Base-by-base conservation (phyloP, 306 rosid species). In the Inga laurina region DNA sequence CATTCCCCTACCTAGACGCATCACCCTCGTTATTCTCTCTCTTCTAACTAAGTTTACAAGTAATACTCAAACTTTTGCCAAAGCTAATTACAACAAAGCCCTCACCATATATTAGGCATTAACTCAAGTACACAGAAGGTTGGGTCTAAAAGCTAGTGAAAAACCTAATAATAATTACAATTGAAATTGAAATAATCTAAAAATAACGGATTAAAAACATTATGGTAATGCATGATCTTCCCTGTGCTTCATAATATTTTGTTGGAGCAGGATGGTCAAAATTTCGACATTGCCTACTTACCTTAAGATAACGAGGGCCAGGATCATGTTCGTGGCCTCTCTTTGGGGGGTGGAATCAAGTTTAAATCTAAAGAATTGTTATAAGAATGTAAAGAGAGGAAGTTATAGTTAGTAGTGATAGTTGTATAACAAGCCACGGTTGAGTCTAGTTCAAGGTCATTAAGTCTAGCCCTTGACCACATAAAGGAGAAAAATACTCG, bases 271-370 rank as follows among this genome's bases (percentile, higher is more conserved):
- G 39, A 35, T 16, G 24, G 45, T 67, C 24, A 15, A 34, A 67
- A 15, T 35, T 37, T 68, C 49, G 21, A 39, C 49, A 7, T 11
- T 68, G 49, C 49, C 30, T 37, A 16, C 73, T 18, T 68, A 14
- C 49, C 72, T 19, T 37, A 37, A 39, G 49, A 37, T 68, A 30
- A 19, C 49, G 19, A 19, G 15, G 49, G 27, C 49, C 8, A 68
- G 15, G 30, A 68, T 68, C 8, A 69, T 19, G 73, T 68, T 68
- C 19, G 15, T 21, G 0, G 30, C 49, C 30, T 69, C 49, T 2
- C 48, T 69, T 39, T 39, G n/a, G 48, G 24, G 19, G 7, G 18
- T n/a, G 52, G 79, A 85, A 76, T 51, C 41, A 65, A 72, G 68
- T 72, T 54, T 48, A 85, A 64, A 19, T 52, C 34, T n/a, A 48